Base-by-base conservation (phyloP, 2,329 filamentous ascomycete species). In the Xylariaceae sp. region DNA sequence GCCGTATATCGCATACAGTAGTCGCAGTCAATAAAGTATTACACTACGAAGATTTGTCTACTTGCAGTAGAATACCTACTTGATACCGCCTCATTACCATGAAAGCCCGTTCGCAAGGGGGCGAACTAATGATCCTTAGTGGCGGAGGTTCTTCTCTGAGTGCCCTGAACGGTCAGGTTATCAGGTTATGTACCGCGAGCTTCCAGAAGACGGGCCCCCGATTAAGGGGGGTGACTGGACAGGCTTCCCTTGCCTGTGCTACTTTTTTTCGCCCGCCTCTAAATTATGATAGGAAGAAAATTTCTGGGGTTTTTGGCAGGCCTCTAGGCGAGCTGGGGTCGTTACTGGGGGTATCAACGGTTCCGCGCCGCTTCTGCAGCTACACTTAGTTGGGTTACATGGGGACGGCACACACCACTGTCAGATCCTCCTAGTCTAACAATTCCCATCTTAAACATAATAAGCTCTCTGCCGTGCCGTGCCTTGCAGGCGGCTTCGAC, bases 381-480 rank as follows among this genome's bases (percentile, higher is more conserved):
- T 53, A 50, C 47, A 54, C 48, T 41, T 18, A 26, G 62, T 61
- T 57, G 57, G 59, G 45, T 19, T 44, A 59, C 54, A 62, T 62
- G 61, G 52, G 56, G 50, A 54, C 51, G 47, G 7, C 16, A 53
- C 56, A 57, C 50, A 61, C 55, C 53, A 60, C 51, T 48, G 55
- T 56, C 52, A 48, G 56, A 57, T 55, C 57, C 58, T 61, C 63
- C 54, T 56, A 53, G 44, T 59, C 59, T 59, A 53, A 55, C 54
- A 50, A 46, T 58, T 57, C 57, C 58, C 53, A 63, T 61, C 56
- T 60, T 62, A 62, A 65, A 65, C 55, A 68, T 66, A 67, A 67
- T 67, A 68, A 67, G 62, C 63, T 67, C 61, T 61, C 54, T 62
- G 63, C 60, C 59, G 67, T 68, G 67, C 65, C 65, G 67, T 68